Base-by-base conservation (phyloP, 805 yeast genomes). In the Lipomyces starkeyi region DNA sequence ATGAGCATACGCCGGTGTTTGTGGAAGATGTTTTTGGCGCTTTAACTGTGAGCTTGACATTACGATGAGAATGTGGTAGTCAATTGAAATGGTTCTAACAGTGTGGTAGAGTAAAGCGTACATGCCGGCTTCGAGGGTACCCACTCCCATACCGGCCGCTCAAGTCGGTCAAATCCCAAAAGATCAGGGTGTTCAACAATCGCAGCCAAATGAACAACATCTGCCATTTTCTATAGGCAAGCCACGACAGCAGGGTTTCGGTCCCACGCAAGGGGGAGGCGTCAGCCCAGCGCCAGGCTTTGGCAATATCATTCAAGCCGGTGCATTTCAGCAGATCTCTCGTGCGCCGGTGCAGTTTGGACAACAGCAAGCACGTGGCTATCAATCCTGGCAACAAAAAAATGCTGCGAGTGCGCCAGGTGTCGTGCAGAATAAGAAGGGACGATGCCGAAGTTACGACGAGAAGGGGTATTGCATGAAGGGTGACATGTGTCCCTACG, bases 21-120 rank as follows among this genome's bases (percentile, higher is more conserved):
- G 82, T 79, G 35, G 72, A 73, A 34, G 72, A 77, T 27, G 68
- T 83, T 63, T 76, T 80, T 56, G 73, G 73, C 4, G 76, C 76
- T 35, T 62, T 80, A 43, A n/a, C 49, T 43, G 49, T 43, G 20
- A 43, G 49, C 11, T n/a, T 43, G 8, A 8, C 9, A n/a, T 43
- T 43, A 17, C 22, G 49, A 17, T n/a, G 8, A 43, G 22, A 43
- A 17, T 7, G 20, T 57, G 65, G 61, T 27, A 17, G 64, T 29
- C 11, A 17, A 25, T 29, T 63, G 9, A 8, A 27, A 34, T 53
- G 20, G 22, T 20, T 57, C 59, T 57, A 20, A 57, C 59, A 17
- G n/a, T 6, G 27, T 20, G 14, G 17, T n/a, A 32, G 37, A 57
- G 20, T 27, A 32, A 57, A 29, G 11, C 37, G 14, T 27, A 27